These are phyloP conservation scores for Coniophora puteana DNA, from an alignment of 1,284 basidiomycete species.

Conservation along the genomic window DNA sequence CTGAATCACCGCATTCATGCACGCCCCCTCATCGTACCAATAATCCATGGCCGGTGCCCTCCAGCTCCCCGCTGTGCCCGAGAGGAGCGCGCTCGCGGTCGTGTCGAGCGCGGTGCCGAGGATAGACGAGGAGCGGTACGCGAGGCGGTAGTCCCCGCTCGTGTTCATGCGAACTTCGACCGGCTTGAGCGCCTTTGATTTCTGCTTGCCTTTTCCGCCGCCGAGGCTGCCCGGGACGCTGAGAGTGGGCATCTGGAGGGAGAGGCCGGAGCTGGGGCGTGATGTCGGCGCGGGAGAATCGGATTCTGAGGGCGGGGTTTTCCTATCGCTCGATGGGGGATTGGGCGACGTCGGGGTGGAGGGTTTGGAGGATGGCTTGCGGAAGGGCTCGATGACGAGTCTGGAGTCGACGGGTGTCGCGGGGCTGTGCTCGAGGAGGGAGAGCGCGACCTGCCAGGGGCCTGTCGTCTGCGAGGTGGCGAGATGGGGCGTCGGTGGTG, in stretches of 20 bases:
- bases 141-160: conserved; percentile 12
- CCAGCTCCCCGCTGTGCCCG: background rate
- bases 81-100: background rate
- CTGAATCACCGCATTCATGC: conserved; percentile 29
- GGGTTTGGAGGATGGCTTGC: conserved; percentile 12
- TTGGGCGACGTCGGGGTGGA: conserved; percentile 14
- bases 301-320: conserved; percentile 10
- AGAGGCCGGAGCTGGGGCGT: conserved; percentile 1
- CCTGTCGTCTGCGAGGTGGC: conserved; percentile 28
- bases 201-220: conserved; percentile 1
- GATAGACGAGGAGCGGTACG: conserved; percentile 9
- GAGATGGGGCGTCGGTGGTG: conserved; percentile 12
- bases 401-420: conserved; percentile 58
- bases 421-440: conserved; percentile 54
- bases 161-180: conserved; percentile 18
- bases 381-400: conserved; percentile 46
- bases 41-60: conserved; percentile 9
- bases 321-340: conserved; percentile 8
- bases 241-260: background rate
- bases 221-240: background rate
- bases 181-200: conserved; percentile 6
- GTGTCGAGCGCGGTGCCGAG: conserved; percentile 6
- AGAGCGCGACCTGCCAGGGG: conserved; percentile 54
- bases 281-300: conserved; percentile 15
- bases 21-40: conserved; percentile 16